Base-by-base conservation (phyloP, 2,329 filamentous ascomycete genomes). In the Aspergillus ustus region DNA sequence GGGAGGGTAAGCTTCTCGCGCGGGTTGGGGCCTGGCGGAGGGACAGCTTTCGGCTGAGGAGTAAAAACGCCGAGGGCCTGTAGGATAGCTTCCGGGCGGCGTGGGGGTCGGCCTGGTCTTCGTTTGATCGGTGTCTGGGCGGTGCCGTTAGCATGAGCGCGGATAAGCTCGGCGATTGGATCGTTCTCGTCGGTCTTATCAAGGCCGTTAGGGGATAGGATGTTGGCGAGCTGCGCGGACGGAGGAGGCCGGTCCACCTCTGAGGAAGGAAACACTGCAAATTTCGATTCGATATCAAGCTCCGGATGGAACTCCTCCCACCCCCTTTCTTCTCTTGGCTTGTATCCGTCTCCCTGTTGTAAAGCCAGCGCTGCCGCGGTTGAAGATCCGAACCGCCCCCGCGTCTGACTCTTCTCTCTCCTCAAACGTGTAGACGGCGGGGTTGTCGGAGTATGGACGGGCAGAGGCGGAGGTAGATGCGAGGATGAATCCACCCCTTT, bases 251-350 rank as follows among this genome's bases (percentile, higher is more conserved):
- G 92, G 74, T 98, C 94, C 7, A 98, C 89, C 67, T 96, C 91
- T 65, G 95, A 89, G 2, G 93, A 89, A 52, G 85, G 87, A 73
- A 93, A 93, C 2, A 97, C 83, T 67, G 90, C 87, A 66, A 97
- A 90, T 4, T 86, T 87, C 13, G 85, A 85, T 60, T 97, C 92
- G 52, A 97, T 93, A 79, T 98, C 93, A 56, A 99, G 86, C 70
- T 97, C 92, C 0, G 92, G 93, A 77, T 99, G 95, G 67, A 98
- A 98, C 75, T 99, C 95, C 72, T 97, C 93, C 93, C 94, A 99
- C 56, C 92, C 92, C 65, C 94, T 89, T 80, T 99, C 95, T 79
- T 99, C 95, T 72, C 95, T 86, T 34, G 95, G 95, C 76, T 99
- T 99, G 79, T 98, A 98, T 54, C 94, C 93, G 81, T 98, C 95